Conservation (phyloP, 768 basidiomycete genomes). For the Boletellus emodensis region DNA sequence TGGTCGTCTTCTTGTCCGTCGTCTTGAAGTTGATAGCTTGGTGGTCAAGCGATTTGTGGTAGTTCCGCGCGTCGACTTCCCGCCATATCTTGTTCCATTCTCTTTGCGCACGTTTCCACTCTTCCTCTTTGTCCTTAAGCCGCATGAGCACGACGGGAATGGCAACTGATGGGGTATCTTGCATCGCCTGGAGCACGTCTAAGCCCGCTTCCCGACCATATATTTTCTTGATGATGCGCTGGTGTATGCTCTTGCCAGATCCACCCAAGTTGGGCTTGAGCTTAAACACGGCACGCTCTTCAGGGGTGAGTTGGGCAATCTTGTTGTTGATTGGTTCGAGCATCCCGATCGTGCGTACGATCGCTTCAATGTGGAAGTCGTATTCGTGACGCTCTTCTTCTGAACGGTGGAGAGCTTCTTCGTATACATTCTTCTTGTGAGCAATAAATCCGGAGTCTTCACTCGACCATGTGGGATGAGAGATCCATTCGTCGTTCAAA, state of each 20-base stretch:
- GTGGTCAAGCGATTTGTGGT: constrained; percentile 89
- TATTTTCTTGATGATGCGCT: constrained; percentile 93
- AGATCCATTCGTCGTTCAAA: constrained; percentile 97
- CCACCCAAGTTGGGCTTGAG: constrained; percentile 88
- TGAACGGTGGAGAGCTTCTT: constrained; percentile 92
- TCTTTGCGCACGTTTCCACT: constrained; percentile 95
- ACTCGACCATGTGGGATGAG: constrained; percentile 91
- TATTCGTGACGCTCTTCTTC: constrained; percentile 99
- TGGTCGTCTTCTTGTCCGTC: constrained; percentile 81
- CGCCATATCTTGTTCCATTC: constrained; percentile 99
- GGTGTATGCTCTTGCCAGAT: constrained; percentile 81
- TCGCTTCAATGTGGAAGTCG: constrained; percentile 97
- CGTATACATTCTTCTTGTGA: constrained; percentile 92
- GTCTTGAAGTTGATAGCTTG: constrained; percentile 89
- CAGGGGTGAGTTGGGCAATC: constrained; percentile 69
- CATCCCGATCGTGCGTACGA: constrained; percentile 82
- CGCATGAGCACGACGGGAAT: constrained; percentile 87
- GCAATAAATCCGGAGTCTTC: constrained; percentile 91
- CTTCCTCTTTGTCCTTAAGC: constrained; percentile 94
- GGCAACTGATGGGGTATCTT: constrained; percentile 85
- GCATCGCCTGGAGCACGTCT: constrained; percentile 83
- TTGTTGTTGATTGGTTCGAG: constrained; percentile 91
- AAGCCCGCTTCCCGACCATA: constrained; percentile 84
- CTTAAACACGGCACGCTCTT: constrained; percentile 79
- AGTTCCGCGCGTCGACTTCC: constrained; percentile 93